phyloP scores from a whole-genome alignment of 139 green algal species.

The Monoraphidium neglectum region DNA sequence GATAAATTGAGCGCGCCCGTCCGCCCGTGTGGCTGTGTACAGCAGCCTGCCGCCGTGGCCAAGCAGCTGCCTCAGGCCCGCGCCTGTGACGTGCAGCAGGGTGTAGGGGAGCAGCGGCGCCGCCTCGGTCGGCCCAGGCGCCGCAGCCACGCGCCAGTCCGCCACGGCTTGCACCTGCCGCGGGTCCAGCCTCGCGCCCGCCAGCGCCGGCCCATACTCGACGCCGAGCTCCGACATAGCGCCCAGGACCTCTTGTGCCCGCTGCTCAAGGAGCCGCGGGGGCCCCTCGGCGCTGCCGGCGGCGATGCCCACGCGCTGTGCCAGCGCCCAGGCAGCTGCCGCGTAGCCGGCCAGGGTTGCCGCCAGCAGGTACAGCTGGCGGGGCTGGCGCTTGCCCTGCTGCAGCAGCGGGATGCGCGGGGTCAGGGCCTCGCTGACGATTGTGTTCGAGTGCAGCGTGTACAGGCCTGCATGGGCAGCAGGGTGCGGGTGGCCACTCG shows the following conservation, averaged over 20 bases:
- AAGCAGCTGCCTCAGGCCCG: background rate
- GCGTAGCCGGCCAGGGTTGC: conserved; percentile 3
- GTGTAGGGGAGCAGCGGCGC: conserved; percentile 6
- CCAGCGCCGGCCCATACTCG: background rate
- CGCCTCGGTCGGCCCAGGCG: background rate
- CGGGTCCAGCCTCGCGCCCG: background rate
- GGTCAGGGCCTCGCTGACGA: background rate
- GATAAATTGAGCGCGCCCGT: background rate
- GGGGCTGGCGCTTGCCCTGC: conserved; percentile 4
- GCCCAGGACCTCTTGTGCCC: conserved; percentile 1
- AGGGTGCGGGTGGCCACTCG: too few relatives aligned
- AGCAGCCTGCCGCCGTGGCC: background rate
- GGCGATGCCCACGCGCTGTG: background rate
- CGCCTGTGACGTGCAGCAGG: background rate
- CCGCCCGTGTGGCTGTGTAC: too few relatives aligned
- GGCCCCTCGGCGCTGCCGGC: background rate
- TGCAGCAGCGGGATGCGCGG: background rate
- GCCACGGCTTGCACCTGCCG: conserved; percentile 5
- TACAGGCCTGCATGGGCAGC: too few relatives aligned
- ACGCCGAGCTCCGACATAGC: background rate
- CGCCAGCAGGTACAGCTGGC: conserved; percentile 6
- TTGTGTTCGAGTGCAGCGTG: background rate
- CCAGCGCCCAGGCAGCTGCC: background rate
- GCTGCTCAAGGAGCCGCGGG: background rate
- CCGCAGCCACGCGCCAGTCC: background rate